phyloP scores from a whole-genome alignment of 2,329 filamentous ascomycete genomes.

The Colletotrichum sp. region DNA sequence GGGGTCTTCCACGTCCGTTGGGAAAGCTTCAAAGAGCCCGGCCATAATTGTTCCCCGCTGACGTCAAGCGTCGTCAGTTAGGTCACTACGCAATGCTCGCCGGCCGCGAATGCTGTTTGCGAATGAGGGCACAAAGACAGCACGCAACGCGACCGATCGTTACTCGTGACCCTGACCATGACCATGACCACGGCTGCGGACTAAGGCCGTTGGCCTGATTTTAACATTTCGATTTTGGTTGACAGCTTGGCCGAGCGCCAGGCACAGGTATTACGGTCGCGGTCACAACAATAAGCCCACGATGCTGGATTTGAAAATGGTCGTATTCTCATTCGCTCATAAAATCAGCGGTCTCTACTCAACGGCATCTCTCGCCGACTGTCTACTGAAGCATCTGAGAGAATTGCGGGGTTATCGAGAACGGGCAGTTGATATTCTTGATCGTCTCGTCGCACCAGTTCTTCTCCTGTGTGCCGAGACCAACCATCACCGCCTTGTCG shows the following conservation, averaged over 20 bases:
- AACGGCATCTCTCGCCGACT: background rate
- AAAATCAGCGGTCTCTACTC: background rate
- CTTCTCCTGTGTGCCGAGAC: slow-evolving; percentile 26
- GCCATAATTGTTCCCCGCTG: background rate
- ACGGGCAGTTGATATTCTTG: slow-evolving; percentile 27
- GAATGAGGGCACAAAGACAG: background rate
- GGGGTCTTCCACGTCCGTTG: background rate
- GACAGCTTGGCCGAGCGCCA: background rate
- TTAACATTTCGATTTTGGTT: background rate
- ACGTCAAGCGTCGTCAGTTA: background rate
- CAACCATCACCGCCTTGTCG: slow-evolving; percentile 27
- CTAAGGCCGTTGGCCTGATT: background rate
- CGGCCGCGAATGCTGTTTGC: background rate
- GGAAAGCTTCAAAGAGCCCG: background rate
- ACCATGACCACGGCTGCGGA: background rate
- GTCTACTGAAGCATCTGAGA: slow-evolving; percentile 4
- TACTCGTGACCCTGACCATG: background rate
- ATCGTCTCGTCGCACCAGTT: slow-evolving; percentile 35
- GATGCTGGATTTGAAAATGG: background rate
- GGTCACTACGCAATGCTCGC: background rate
- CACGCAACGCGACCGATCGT: background rate
- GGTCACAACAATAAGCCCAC: background rate
- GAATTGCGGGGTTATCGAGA: slow-evolving; percentile 18
- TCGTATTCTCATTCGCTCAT: slow-evolving; percentile 12
- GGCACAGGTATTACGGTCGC: background rate